Conservation (phyloP, 2,329 filamentous ascomycete genomes). For the Alternaria gaisen region DNA sequence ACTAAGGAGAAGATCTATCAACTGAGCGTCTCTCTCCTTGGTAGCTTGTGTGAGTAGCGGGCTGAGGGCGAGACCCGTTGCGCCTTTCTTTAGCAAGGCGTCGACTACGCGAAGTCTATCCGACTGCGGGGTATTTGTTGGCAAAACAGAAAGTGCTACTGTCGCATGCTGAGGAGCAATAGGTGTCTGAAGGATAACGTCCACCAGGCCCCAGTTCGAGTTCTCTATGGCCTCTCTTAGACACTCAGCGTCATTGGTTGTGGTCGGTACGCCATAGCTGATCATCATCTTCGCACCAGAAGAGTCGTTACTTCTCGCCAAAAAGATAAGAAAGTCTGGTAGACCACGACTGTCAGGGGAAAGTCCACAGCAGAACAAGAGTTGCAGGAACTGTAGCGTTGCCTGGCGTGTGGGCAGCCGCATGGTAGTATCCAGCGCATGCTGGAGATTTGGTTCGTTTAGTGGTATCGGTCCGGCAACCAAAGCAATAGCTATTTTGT, state of each 20-base stretch:
- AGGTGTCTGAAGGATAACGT: constrained; percentile 35
- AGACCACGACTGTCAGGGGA: constrained; percentile 38
- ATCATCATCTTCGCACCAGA: constrained; percentile 44
- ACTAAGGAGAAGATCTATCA: constrained; percentile 41
- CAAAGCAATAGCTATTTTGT: constrained; percentile 40
- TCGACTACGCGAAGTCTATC: constrained; percentile 40
- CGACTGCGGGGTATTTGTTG: constrained; percentile 25
- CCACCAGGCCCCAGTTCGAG: constrained; percentile 40
- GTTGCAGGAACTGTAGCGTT: constrained; percentile 41
- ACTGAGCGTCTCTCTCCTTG: constrained; percentile 38
- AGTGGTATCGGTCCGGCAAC: constrained; percentile 40
- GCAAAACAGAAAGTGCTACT: constrained; percentile 34
- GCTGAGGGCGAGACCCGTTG: constrained; percentile 36
- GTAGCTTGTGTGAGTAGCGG: constrained; percentile 40
- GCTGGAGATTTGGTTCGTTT: constrained; percentile 35
- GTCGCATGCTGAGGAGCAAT: constrained; percentile 42
- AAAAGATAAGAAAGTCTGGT: constrained; percentile 40
- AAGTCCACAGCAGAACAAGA: constrained; percentile 48
- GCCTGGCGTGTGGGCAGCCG: constrained; percentile 38
- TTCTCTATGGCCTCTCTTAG: constrained; percentile 38
- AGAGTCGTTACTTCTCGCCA: constrained; percentile 40
- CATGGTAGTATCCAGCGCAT: constrained; percentile 41
- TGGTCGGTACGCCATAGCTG: constrained; percentile 40
- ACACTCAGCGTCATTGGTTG: constrained; percentile 42
- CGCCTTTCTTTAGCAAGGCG: constrained; percentile 39